Base-by-base conservation (phyloP, 495 filamentous ascomycete genomes). In the Podospora didyma region DNA sequence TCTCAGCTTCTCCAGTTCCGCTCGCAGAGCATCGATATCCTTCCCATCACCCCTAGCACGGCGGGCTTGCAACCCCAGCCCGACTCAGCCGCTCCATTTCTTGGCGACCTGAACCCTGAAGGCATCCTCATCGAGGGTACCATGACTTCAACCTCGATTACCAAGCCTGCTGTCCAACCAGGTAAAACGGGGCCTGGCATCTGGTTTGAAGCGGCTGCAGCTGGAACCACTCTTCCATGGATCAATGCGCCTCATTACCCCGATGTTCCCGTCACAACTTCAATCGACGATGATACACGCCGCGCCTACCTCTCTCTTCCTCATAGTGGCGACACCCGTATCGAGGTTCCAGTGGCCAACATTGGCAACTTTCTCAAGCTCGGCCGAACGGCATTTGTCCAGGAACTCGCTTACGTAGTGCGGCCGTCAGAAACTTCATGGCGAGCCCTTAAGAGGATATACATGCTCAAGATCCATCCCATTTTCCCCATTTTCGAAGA, bases 71-170 rank as follows among this genome's bases (percentile, higher is more conserved):
- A 31, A 31, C 26, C 26, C 26, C 26, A 31, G n/a, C 39, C 52
- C 2, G 59, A 62, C 21, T 51, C 54, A 12, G 61, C 63, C 1
- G 67, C 76, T 16, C 65, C 74, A 1, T 84, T 81, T 46, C 65
- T 81, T 19, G 79, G 79, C 22, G 79, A 82, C 46, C 51, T 79
- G 12, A 82, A 76, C 61, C 79, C 79, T n/a, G 77, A 81, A 59
- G 72, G 74, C 23, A 74, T 79, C 10, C 69, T 83, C 21, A 69
- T 79, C 52, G 72, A 77, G 34, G 72, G 68, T 12, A 74, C 71
- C 23, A 75, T 76, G 21, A 65, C 63, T 48, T 61, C 71, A 26
- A 68, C 63, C 49, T 61, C 71, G 28, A 68, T 65, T 10, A 75
- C 70, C 6, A 65, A 67, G n/a, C 63, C 66, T 14, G 69, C 67